A percentile compares a stretch with the other conserved stretches of the same genome.
Conservation (phyloP, 2,329 filamentous ascomycete species). For the Botrytis porri region DNA sequence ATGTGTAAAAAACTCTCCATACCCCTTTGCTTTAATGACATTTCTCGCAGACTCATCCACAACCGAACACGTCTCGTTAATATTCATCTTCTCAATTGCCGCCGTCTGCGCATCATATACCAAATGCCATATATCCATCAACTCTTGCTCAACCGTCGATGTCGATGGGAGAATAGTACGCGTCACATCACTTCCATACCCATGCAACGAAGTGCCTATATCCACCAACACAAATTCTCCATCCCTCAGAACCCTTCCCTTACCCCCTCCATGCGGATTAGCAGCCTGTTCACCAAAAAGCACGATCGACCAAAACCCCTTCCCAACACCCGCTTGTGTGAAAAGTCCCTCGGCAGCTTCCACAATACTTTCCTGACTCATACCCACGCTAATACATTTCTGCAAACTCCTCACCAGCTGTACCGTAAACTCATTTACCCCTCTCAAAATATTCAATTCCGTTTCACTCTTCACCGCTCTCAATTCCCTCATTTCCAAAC, state of each 20-base stretch:
- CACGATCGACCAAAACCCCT: slow-evolving; percentile 60
- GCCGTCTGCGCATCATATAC: slow-evolving; percentile 58
- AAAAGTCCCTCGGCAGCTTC: slow-evolving; percentile 53
- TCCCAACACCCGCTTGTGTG: slow-evolving; percentile 47
- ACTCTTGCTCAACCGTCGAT: slow-evolving; percentile 25
- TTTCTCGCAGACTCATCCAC: slow-evolving; percentile 58
- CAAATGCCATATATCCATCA: slow-evolving; percentile 55
- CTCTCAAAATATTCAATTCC: slow-evolving; percentile 55
- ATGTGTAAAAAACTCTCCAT: slow-evolving; percentile 58
- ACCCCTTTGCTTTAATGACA: slow-evolving; percentile 47
- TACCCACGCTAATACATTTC: slow-evolving; percentile 50
- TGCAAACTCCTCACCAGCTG: slow-evolving; percentile 56
- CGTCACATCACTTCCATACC: slow-evolving; percentile 61
- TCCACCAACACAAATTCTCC: slow-evolving; percentile 61
- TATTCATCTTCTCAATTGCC: slow-evolving; percentile 49
- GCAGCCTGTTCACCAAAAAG: slow-evolving; percentile 50
- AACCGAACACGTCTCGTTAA: slow-evolving; percentile 53
- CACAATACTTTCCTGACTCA: slow-evolving; percentile 56
- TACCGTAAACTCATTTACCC: slow-evolving; percentile 61
- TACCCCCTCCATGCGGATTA: slow-evolving; percentile 41
- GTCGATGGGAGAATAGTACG: slow-evolving; percentile 48
- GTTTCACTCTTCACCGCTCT: slow-evolving; percentile 55
- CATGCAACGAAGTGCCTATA: slow-evolving; percentile 54
- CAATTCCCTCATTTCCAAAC: slow-evolving; percentile 52
- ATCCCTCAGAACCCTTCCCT: slow-evolving; percentile 47